A percentile compares a stretch with the other conserved stretches of the same genome.
phyloP scores from a whole-genome alignment of 208 protist species.

The Trypanosoma brucei region DNA sequence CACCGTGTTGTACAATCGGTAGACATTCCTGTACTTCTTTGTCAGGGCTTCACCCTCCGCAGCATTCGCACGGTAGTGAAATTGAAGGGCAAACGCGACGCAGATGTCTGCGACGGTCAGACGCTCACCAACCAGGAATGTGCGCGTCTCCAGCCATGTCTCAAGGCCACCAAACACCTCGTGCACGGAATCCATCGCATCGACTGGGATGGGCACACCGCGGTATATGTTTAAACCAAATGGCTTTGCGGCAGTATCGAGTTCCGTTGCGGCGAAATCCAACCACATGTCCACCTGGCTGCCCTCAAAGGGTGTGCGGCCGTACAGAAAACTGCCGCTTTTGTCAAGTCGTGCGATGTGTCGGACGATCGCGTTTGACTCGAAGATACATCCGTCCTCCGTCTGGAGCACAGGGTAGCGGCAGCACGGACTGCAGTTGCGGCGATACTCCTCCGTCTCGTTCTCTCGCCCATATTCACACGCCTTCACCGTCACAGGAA shows the following conservation, averaged over 20 bases:
- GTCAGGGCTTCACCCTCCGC: conserved; percentile 42
- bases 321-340: conserved; percentile 63
- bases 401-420: conserved; percentile 76
- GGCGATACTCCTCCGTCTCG: conserved; percentile 49
- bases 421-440: conserved; percentile 62
- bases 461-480: conserved; percentile 58
- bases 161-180: conserved; percentile 63
- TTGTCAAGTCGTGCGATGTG: conserved; percentile 67
- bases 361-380: conserved; percentile 81
- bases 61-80: conserved; percentile 36
- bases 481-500: conserved; percentile 38
- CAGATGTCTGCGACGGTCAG: conserved; percentile 75
- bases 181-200: conserved; percentile 28
- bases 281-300: conserved; percentile 87
- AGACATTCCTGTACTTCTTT: conserved; percentile 58
- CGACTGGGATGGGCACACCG: conserved; percentile 19
- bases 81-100: conserved; percentile 62
- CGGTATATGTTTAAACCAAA: conserved; percentile 30
- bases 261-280: conserved; percentile 71
- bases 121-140: conserved; percentile 82
- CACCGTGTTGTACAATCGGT: conserved; percentile 75
- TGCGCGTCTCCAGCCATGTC: conserved; percentile 71
- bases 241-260: conserved; percentile 32
- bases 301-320: conserved; percentile 59
- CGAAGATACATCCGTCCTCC: conserved; percentile 79